Percentiles rank a stretch among this genome's conserved stretches.
Evolutionary conservation across 192 early-diverging fungal species (phyloP).

Genomic region (Jimgerdemannia flammicorona): DNA sequence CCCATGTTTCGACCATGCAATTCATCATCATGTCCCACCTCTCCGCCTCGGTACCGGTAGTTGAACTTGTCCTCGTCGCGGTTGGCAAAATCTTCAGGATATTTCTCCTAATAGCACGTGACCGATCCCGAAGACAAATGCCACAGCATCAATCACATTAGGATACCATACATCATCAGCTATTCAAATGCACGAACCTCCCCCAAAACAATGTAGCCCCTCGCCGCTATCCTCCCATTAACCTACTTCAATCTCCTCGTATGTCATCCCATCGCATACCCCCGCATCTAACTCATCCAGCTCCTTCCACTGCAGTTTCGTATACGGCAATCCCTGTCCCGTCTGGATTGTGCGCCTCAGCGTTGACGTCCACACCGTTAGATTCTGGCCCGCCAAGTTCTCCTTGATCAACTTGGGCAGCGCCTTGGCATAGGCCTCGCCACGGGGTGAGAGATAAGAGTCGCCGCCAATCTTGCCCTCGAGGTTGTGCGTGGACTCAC

Average conservation of each 20-base stretch:
- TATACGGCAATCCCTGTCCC: conserved; percentile 70
- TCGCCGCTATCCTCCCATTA: not conserved
- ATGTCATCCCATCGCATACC: conserved; percentile 97
- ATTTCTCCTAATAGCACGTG: conserved; percentile 47
- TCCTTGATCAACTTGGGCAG: conserved; percentile 80
- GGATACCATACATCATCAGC: not conserved
- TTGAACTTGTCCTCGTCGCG: conserved; percentile 97
- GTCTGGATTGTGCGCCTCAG: conserved; percentile 93
- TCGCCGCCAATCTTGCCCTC: conserved; percentile 94
- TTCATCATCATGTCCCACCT: not conserved
- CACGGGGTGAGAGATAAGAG: conserved; percentile 82
- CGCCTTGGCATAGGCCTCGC: conserved; percentile 77
- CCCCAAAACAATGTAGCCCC: no score
- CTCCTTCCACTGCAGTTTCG: conserved; percentile 95
- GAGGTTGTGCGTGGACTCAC: conserved; percentile 94
- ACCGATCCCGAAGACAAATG: not conserved
- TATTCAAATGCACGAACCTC: not conserved
- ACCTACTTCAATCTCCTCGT: conserved; percentile 91
- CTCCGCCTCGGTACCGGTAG: conserved; percentile 62
- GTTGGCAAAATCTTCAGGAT: conserved; percentile 91
- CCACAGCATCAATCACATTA: not conserved
- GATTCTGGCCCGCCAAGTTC: conserved; percentile 67
- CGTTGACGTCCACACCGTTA: conserved; percentile 97
- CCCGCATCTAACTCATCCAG: conserved; percentile 97
- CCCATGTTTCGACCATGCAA: no score